Percentiles rank a stretch among this genome's conserved stretches.
These are phyloP conservation scores for Cerioporus squamosus DNA, from an alignment of 1,284 basidiomycete genomes.

Conservation along the genomic window DNA sequence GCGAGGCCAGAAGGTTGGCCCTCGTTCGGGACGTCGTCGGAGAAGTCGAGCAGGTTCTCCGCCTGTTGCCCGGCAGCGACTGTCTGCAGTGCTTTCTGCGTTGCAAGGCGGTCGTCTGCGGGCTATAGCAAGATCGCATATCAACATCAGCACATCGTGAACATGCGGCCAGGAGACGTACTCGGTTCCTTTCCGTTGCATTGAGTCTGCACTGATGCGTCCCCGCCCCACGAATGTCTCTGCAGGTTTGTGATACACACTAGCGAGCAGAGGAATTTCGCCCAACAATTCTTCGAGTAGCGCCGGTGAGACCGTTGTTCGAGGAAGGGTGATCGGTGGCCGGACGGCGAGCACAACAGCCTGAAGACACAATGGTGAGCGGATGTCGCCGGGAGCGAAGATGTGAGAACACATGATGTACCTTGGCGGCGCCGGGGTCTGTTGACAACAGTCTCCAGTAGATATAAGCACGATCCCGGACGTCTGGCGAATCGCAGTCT, in stretches of 20 bases:
- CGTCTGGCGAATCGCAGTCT: slow-evolving; percentile 96
- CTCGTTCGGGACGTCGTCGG: slow-evolving; percentile 68
- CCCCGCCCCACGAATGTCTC: slow-evolving; percentile 91
- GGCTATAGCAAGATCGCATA: slow-evolving; percentile 34
- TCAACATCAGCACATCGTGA: neutral
- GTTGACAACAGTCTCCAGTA: slow-evolving; percentile 95
- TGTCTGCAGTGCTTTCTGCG: slow-evolving; percentile 87
- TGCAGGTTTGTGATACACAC: slow-evolving; percentile 95
- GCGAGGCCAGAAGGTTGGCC: slow-evolving; percentile 74
- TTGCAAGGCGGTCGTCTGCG: slow-evolving; percentile 67
- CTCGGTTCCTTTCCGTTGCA: slow-evolving; percentile 76
- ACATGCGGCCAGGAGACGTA: slow-evolving; percentile 29
- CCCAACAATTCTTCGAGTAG: slow-evolving; percentile 93
- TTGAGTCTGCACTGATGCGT: slow-evolving; percentile 82
- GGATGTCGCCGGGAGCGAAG: neutral
- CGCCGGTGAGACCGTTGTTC: slow-evolving; percentile 88
- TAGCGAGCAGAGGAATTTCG: slow-evolving; percentile 87
- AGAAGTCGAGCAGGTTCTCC: slow-evolving; percentile 95
- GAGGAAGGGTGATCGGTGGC: slow-evolving; percentile 92
- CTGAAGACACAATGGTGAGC: slow-evolving; percentile 43
- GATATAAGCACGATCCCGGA: slow-evolving; percentile 96
- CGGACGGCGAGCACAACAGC: slow-evolving; percentile 90
- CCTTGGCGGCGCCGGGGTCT: slow-evolving; percentile 93
- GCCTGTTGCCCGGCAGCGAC: slow-evolving; percentile 90
- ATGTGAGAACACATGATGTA: slow-evolving; percentile 31